Evolutionary conservation across 225 moss, liverwort and hornwort species (phyloP).

Genomic region (Physcomitrium patens): DNA sequence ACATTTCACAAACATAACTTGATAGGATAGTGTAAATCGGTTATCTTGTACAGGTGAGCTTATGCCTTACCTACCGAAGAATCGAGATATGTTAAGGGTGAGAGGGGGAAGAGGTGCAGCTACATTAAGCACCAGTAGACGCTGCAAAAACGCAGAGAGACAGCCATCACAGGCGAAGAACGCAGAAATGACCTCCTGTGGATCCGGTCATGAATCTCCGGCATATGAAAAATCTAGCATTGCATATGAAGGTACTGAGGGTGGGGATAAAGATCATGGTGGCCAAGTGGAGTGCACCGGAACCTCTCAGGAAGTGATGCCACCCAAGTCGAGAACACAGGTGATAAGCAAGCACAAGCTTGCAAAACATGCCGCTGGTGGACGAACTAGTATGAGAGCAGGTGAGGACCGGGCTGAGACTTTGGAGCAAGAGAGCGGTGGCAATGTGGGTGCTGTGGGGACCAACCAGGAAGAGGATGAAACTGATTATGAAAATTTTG

Average conservation of each 20-base stretch:
- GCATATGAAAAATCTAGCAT: conserved; percentile 12
- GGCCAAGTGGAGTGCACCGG: conserved; percentile 18
- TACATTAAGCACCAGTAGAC: conserved; percentile 14
- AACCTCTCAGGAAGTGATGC: conserved; percentile 22
- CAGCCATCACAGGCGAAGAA: conserved; percentile 20
- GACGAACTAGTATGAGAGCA: conserved; percentile 5
- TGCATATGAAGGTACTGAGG: conserved; percentile 15
- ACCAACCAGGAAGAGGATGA: conserved; percentile 8
- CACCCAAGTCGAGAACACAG: conserved; percentile 8
- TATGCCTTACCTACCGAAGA: conserved; percentile 25
- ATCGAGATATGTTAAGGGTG: conserved; percentile 13
- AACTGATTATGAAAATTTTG: neutral
- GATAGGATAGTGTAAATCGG: neutral
- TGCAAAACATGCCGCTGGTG: conserved; percentile 19
- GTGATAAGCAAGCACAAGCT: conserved; percentile 23
- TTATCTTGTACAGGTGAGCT: conserved; percentile 26
- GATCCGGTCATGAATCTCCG: neutral
- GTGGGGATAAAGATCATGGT: conserved; percentile 12
- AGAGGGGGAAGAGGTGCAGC: conserved; percentile 24
- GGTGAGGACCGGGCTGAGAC: conserved; percentile 2
- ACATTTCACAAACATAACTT: neutral
- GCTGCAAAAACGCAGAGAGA: neutral
- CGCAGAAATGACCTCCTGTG: neutral
- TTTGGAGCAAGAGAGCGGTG: neutral
- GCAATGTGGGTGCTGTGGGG: conserved; percentile 19